phyloP scores from a whole-genome alignment of 2,329 filamentous ascomycete species.

The Beauveria asiatica region DNA sequence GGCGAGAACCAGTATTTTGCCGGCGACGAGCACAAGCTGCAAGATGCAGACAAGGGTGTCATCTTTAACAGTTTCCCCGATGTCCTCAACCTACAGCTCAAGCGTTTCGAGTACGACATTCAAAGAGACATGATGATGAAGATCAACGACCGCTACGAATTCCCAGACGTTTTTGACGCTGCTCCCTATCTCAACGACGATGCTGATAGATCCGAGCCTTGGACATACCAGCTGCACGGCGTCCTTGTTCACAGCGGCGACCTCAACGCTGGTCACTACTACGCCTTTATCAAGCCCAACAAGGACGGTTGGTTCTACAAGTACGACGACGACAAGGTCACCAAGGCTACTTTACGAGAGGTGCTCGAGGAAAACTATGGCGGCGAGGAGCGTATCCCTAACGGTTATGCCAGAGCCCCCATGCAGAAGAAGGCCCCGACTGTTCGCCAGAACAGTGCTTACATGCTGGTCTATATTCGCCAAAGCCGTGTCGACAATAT shows the following conservation, averaged over 20 bases:
- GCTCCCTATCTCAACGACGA: constrained; percentile 79
- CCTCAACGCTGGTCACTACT: constrained; percentile 95
- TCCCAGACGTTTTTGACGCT: constrained; percentile 76
- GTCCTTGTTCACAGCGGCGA: constrained; percentile 96
- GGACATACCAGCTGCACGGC: constrained; percentile 86
- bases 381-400: constrained; percentile 61
- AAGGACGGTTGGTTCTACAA: constrained; percentile 94
- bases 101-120: constrained; percentile 97
- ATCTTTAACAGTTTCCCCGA: constrained; percentile 95
- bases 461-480: constrained; percentile 97
- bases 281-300: constrained; percentile 88
- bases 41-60: constrained; percentile 95
- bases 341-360: constrained; percentile 83
- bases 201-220: constrained; percentile 80
- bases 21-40: constrained; percentile 78
- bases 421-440: constrained; percentile 49
- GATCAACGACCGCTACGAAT: constrained; percentile 88
- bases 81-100: constrained; percentile 88
- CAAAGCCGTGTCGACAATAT: constrained; percentile 79
- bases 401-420: constrained; percentile 36
- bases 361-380: constrained; percentile 96
- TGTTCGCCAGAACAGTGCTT: constrained; percentile 72
- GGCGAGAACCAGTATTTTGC: constrained; percentile 98
- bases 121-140: constrained; percentile 98
- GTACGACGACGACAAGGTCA: constrained; percentile 95